Percentiles rank a stretch among this genome's conserved stretches.
phyloP scores from a whole-genome alignment of 169 alveolate genomes.

The Eimeria acervulina region DNA sequence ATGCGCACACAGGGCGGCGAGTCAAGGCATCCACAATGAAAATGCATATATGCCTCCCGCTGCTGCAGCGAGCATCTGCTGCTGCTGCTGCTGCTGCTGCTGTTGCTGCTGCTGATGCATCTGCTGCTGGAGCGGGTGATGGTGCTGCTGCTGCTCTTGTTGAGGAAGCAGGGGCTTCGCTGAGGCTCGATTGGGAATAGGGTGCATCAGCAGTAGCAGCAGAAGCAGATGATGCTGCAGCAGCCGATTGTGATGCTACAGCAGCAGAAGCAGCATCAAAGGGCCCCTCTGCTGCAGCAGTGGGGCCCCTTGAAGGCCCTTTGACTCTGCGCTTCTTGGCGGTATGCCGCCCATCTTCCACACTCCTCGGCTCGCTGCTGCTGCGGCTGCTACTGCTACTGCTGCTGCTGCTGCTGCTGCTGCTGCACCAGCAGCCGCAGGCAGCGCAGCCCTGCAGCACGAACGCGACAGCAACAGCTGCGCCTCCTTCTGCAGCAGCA shows the following conservation, averaged over 20 bases:
- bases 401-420: constrained; percentile 63
- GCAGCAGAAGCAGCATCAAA: too few relatives aligned
- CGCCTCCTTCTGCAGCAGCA: constrained; percentile 31
- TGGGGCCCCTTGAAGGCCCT: background rate
- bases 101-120: background rate
- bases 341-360: constrained; percentile 12
- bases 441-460: constrained; percentile 33
- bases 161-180: background rate
- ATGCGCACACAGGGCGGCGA: background rate
- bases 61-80: background rate
- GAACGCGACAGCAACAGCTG: constrained; percentile 26
- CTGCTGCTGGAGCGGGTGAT: background rate
- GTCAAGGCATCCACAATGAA: constrained; percentile 3
- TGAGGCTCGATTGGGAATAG: background rate
- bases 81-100: background rate
- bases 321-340: background rate
- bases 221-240: background rate
- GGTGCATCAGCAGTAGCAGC: background rate
- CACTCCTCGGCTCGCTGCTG: background rate
- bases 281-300: background rate
- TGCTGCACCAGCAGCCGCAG: constrained; percentile 70
- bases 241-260: background rate
- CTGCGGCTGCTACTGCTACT: constrained; percentile 16
- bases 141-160: background rate
- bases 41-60: constrained; percentile 8